Base-by-base conservation (phyloP, 1,284 basidiomycete species). In the Ceratorhiza oryzae-sativae region DNA sequence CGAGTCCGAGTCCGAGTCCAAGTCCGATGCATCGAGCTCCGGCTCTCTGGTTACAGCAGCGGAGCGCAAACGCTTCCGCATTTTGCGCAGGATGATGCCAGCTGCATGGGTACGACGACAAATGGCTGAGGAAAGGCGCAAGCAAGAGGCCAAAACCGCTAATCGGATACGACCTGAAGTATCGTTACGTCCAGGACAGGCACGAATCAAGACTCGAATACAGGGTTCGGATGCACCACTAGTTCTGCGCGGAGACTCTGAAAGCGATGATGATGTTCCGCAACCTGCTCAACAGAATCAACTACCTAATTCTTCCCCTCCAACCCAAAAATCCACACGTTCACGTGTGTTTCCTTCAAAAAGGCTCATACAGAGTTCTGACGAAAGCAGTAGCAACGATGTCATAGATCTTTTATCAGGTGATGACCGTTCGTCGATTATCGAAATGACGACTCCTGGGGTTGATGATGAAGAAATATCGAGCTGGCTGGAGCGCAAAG, bases 381-480 rank as follows among this genome's bases (percentile, higher is more conserved):
- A 55, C 23, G 67, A 71, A 20, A 42, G 45, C 45, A 55, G 49
- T 32, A 55, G 55, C 39, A 42, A 59, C 55, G 67, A 71, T 34
- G 59, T 71, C 27, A 55, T 71, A 27, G 67, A 71, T 20, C 42
- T 71, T 13, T 20, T 45, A 23, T 71, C 67, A 32, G 55, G 55
- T 8, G 67, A 71, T 42, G 62, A 53, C 27, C 27, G 45, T 39
- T 32, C 41, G n/a, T 71, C 67, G 12, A 10, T 59, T 25, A 9
- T 56, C 39, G 51, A 41, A 27, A 34, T 23, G 18, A 48, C 60
- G 6, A 45, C 23, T 6, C 60, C 60, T 18, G n/a, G 3, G 5
- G 60, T 48, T 18, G n/a, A 62, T 23, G 67, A 71, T 36, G 67
- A 71, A 6, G 67, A 71, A 30, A 71, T 71, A 4, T 71, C 67